Conservation (phyloP, 2,329 filamentous ascomycete genomes). For the Periconia sp. region DNA sequence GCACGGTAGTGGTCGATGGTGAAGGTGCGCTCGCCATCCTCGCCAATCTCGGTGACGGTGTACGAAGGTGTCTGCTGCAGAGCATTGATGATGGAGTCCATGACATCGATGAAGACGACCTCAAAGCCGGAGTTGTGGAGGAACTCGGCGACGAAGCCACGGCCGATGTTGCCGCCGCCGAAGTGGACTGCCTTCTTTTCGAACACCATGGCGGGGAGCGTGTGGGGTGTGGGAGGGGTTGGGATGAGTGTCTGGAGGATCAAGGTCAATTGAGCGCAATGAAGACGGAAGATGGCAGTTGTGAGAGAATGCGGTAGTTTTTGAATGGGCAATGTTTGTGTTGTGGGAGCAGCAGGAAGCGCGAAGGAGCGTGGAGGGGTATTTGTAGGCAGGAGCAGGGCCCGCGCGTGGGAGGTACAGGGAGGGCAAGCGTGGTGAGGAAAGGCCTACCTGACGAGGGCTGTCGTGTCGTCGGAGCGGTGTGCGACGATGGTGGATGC, state of each 20-base stretch:
- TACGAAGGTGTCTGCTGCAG: slow-evolving; percentile 80
- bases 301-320: not conserved
- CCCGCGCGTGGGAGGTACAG: slow-evolving; percentile 6
- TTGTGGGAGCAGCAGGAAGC: not conserved
- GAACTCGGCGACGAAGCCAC: slow-evolving; percentile 63
- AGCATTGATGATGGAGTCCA: slow-evolving; percentile 78
- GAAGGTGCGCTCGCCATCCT: slow-evolving; percentile 79
- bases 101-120: slow-evolving; percentile 95
- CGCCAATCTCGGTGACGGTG: slow-evolving; percentile 90
- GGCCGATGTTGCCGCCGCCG: slow-evolving; percentile 61
- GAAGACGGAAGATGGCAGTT: not conserved
- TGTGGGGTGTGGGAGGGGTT: slow-evolving; percentile 12
- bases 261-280: slow-evolving; percentile 23
- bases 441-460: not conserved
- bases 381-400: slow-evolving; percentile 31
- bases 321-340: slow-evolving; percentile 9
- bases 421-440: slow-evolving; percentile 9
- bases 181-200: slow-evolving; percentile 60
- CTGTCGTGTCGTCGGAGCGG: slow-evolving; percentile 17
- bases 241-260: slow-evolving; percentile 8
- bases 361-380: slow-evolving; percentile 25
- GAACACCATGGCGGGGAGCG: slow-evolving; percentile 38
- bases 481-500: slow-evolving; percentile 20
- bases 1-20: slow-evolving; percentile 94
- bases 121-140: slow-evolving; percentile 94